Evolutionary conservation across 1,139 yeast species (phyloP), one percentile per base, ranked within the genome.

Genomic region (Yamadazyma songkhlaensis): DNA sequence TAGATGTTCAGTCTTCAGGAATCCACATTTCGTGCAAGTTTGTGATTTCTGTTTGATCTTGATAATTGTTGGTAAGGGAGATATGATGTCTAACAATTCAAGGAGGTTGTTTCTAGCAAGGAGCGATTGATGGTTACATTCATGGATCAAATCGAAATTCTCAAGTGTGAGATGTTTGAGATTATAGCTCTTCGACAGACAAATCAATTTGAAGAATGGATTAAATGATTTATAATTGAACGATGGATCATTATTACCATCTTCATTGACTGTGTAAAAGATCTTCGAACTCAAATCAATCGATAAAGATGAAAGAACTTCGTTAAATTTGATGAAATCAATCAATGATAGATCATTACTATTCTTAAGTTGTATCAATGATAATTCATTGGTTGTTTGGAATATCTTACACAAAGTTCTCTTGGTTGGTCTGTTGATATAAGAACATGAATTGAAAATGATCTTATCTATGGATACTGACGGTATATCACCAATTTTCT

Each of bases 271-370:
- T 12, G 42, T 45, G 58, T 75, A 71, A 43, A 79, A 79, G 7
- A 78, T 64, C 23, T 57, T 58, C 13, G 83, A 77, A 37, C 62
- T 61, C 34, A 79, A 51, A 46, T 79, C 84, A 15, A 79, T 53
- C 3, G 64, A 54, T 29, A 79, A 48, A 4, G 59, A 50, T 2
- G 47, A 26, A 37, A 79, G 64, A 4, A 33, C 21, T 17, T 50
- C 49, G 38, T 59, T 59, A 4, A 46, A 25, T 35, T 60, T 61
- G 6, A 61, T 45, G 28, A 58, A 72, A 49, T 74, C 79, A 32
- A 76, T 73, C 25, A 76, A 48, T 2, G 81, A 65, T 31, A 79
- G 58, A 45, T 77, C 82, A 23, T 55, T 62, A 21, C 66, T 67
- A 12, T 72, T 62, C 20, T 55, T 53, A 10, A 78, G 54, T 26